phyloP scores from a whole-genome alignment of 768 basidiomycete genomes.

The Tephrocybe sp. region DNA sequence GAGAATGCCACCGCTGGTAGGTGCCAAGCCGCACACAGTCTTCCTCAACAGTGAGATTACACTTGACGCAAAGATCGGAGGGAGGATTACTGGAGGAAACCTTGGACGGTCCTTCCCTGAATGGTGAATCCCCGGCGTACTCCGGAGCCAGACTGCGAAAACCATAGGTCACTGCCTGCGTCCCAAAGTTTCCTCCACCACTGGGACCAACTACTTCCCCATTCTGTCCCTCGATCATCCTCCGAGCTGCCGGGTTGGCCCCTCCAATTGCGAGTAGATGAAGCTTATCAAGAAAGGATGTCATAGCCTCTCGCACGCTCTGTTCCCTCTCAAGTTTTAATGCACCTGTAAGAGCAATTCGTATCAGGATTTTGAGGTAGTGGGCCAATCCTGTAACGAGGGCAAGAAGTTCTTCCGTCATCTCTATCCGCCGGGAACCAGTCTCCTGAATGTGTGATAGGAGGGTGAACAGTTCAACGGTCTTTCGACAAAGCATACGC shows the following conservation, averaged over 20 bases:
- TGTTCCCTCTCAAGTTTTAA: constrained; percentile 94
- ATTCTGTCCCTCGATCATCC: constrained; percentile 75
- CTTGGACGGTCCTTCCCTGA: constrained; percentile 53
- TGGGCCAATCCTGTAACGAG: constrained; percentile 99
- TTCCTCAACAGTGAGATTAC: constrained; percentile 91
- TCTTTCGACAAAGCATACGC: constrained; percentile 97
- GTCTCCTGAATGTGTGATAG: constrained; percentile 95
- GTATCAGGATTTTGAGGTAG: constrained; percentile 98
- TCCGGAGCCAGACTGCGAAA: constrained; percentile 91
- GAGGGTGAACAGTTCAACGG: constrained; percentile 96
- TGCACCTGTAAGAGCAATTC: constrained; percentile 94
- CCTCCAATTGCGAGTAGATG: constrained; percentile 88
- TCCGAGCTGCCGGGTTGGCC: constrained; percentile 74
- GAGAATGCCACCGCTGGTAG: constrained; percentile 96
- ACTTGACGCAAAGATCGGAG: constrained; percentile 89
- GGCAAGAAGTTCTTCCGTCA: constrained; percentile 96
- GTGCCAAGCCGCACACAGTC: constrained; percentile 94
- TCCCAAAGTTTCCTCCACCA: constrained; percentile 63
- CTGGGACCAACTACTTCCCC: constrained; percentile 54
- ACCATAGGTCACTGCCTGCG: constrained; percentile 87
- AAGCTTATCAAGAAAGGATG: constrained; percentile 88
- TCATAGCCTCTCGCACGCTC: constrained; percentile 78
- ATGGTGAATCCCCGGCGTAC: constrained; percentile 87
- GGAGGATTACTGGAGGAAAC: constrained; percentile 70
- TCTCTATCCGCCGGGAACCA: constrained; percentile 86